Base-by-base conservation (phyloP, 2,329 filamentous ascomycete genomes). In the Alternaria viburni region DNA sequence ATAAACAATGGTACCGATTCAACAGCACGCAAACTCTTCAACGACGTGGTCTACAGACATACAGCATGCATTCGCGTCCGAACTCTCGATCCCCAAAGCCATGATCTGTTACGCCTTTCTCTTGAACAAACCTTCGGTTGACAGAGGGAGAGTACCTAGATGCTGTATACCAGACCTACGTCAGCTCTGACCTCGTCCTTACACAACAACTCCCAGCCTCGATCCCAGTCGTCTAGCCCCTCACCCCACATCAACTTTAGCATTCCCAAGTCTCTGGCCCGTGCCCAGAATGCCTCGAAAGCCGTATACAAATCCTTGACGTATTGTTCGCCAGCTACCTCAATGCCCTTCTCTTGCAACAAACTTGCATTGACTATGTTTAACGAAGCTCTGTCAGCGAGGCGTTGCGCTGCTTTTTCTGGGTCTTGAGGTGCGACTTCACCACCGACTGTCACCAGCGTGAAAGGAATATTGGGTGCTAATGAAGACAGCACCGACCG, bases 201-300 rank as follows among this genome's bases (percentile, higher is more conserved):
- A 52, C 68, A 72, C 23, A 75, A 51, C 11, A 55, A 61, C 10
- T 74, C 72, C 74, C 74, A 75, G 5, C 61, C 72, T 41, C 67
- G 57, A 36, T 57, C 61, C 71, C 67, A 75, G 2, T 21, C 71
- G 21, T 69, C 59, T 59, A 76, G 44, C 9, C 71, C 71, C 21
- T 72, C 57, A 5, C 54, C 64, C 71, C 74, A 75, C 50, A 54
- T 59, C 9, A 19, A 46, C 57, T 72, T 70, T 26, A 73, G 72
- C 26, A 62, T 64, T 64, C 66, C 43, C 59, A 72, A 7, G 49
- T 64, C 15, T 7, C 15, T 19, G 7, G 36, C 21, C 23, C 8
- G 52, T 19, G 12, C 43, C 36, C 52, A 54, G 52, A 54, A 54
- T 23, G 10, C 52, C 13, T 52, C 19, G 11, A 52, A 52, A 4